Base-by-base conservation (phyloP, 2,329 filamentous ascomycete species). In the Arthrobotrys musiformis region DNA sequence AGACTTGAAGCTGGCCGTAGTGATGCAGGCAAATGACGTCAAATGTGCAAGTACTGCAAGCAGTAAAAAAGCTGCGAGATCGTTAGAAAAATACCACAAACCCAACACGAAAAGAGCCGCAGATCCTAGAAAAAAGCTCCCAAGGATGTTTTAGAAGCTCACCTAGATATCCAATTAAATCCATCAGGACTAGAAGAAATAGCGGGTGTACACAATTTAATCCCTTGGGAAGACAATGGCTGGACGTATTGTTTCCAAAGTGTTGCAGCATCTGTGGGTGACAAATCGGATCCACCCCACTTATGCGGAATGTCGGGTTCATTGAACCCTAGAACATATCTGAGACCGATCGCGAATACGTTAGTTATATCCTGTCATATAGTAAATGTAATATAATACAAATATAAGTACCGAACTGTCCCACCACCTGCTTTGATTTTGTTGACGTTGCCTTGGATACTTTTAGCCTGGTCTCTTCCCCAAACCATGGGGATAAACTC, bases 401-500 rank as follows among this genome's bases (percentile, higher is more conserved):
- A 26, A 13, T 1, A 58, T 19, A 8, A 46, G 15, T 58, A 68
- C 63, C 52, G 24, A 22, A 68, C 37, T 22, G 4, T 33, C 0
- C 63, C 35, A 9, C 63, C 63, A 1, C 22, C 37, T 15, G 48
- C 28, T n/a, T 58, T 58, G 13, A 68, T 68, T 19, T 58, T 68
- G 15, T 68, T 30, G 1, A 68, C 11, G 22, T 58, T 68, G 1
- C 15, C 19, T 22, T 68, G 15, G 1, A 68, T 68, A 1, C n/a
- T 5, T 8, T 50, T 40, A 1, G 48, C 50, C 7, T 68, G 33
- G 9, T 58, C 33, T 24, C 28, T 68, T 1, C 63, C 63, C 63
- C 63, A 68, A 19, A 68, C 63, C 63, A 68, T 68, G 2, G 50
- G 63, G 8, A 58, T 19, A 17, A 68, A 68, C 22, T 68, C 63